A percentile compares a stretch with the other conserved stretches of the same genome.
phyloP scores from a whole-genome alignment of 305 asterid genomes.

The Petunia hybrid region DNA sequence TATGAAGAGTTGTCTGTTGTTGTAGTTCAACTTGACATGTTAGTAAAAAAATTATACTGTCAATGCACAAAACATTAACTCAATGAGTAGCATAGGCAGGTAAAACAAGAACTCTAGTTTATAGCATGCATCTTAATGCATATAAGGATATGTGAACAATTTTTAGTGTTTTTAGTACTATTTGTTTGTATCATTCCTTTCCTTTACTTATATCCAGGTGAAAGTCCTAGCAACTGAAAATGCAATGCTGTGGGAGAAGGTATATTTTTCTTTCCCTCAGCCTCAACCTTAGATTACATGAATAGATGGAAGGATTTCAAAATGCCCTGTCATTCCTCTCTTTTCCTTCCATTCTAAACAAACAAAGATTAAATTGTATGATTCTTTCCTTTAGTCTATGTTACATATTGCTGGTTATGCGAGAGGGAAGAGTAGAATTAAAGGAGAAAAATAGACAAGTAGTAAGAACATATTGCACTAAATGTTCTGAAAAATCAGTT shows the following conservation, averaged over 20 bases:
- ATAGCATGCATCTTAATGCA: neutral
- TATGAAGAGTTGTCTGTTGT: neutral
- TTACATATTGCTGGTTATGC: neutral
- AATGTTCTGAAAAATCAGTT: too few relatives aligned
- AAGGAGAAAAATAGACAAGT: too few relatives aligned
- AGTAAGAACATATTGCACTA: too few relatives aligned
- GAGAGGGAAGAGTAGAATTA: too few relatives aligned
- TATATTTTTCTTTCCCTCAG: constrained; percentile 25
- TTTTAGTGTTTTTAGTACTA: neutral
- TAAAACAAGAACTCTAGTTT: neutral
- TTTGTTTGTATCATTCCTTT: constrained; percentile 6
- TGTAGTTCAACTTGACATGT: neutral
- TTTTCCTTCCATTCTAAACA: neutral
- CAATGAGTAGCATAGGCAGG: neutral
- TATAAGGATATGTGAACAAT: neutral
- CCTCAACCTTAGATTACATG: neutral
- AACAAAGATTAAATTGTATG: neutral
- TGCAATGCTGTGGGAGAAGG: constrained; percentile 71
- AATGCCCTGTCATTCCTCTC: neutral
- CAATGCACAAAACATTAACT: neutral
- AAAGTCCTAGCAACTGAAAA: constrained; percentile 75
- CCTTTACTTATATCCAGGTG: constrained; percentile 49
- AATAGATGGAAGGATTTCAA: neutral
- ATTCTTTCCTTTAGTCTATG: neutral
- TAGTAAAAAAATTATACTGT: neutral